Base-by-base conservation (phyloP, 2,329 filamentous ascomycete species). In the Penicillium aurantiogriseum region DNA sequence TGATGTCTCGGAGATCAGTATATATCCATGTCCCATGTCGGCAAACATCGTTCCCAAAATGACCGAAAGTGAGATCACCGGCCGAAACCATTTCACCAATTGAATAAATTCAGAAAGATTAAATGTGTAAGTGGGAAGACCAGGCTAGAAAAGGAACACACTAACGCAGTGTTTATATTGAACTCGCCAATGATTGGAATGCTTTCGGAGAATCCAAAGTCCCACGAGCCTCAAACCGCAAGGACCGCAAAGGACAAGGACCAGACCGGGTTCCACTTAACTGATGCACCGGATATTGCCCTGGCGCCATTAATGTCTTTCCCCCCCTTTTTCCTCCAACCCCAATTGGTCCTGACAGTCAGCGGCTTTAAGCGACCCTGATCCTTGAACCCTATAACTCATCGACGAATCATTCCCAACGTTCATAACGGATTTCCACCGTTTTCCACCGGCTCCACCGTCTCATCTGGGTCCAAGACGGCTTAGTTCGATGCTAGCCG, bases 271-370 rank as follows among this genome's bases (percentile, higher is more conserved):
- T 63, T 57, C 67, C 68, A 70, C 69, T 64, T 51, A 57, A 59
- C 62, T 69, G 63, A 69, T 63, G 62, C 67, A 67, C 67, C 63
- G 65, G 63, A 64, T 63, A 49, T 59, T 57, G 52, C 54, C 57
- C 57, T 54, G 58, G 49, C 49, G 56, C 49, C 55, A 57, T 56
- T 47, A 45, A 56, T 54, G 43, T 54, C 43, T 11, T 11, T 23
- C 4, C 23, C 11, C 31, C 43, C 54, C 19, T 11, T 23, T 33
- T 52, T 23, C 21, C 31, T 15, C 17, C 49, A 33, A 33, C 39
- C 19, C 13, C 48, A 58, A 56, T 57, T 58, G 50, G 60, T 49
- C 27, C 56, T 54, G 35, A 44, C 29, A 43, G 19, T 33, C 50
- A 15, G 51, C 52, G 48, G 42, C 38, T 43, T 54, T 58, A 63